Percentiles rank a stretch among this genome's conserved stretches.
These are phyloP conservation scores for Fragaria vesca DNA, from an alignment of 306 rosid genomes.

Conservation along the genomic window DNA sequence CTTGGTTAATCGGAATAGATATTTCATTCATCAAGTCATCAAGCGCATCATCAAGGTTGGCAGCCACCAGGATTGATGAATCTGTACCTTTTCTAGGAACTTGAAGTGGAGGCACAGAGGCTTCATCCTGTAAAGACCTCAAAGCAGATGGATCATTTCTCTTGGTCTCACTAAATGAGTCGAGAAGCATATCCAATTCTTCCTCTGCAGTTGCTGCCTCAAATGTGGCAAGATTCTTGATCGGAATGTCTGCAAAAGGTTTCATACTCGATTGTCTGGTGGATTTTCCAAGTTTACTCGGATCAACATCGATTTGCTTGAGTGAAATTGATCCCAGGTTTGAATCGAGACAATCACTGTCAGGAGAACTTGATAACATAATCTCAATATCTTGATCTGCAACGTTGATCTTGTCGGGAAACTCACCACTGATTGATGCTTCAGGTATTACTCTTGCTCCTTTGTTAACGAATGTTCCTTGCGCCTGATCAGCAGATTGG, in stretches of 20 bases:
- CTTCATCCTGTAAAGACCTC: constrained; percentile 17
- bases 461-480: constrained; percentile 27
- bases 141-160: constrained; percentile 26
- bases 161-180: constrained; percentile 50
- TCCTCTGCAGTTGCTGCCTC: constrained; percentile 53
- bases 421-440: constrained; percentile 34
- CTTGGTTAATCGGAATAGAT: constrained; percentile 36
- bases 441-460: constrained; percentile 26
- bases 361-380: constrained; percentile 29
- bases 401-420: constrained; percentile 13
- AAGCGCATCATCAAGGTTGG: constrained; percentile 60
- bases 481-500: constrained; percentile 19
- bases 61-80: constrained; percentile 27
- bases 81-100: constrained; percentile 32
- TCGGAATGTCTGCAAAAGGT: constrained; percentile 22
- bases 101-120: constrained; percentile 26
- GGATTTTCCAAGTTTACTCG: constrained; percentile 22
- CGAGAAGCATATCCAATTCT: constrained; percentile 73
- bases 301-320: constrained; percentile 21
- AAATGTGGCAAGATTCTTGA: constrained; percentile 33
- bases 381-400: constrained; percentile 20
- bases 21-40: constrained; percentile 72
- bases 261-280: constrained; percentile 22
- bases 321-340: constrained; percentile 17
- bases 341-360: constrained; percentile 25